These are phyloP conservation scores for Atalantia buxifolia DNA, from an alignment of 345 rosid genomes.

Conservation along the genomic window DNA sequence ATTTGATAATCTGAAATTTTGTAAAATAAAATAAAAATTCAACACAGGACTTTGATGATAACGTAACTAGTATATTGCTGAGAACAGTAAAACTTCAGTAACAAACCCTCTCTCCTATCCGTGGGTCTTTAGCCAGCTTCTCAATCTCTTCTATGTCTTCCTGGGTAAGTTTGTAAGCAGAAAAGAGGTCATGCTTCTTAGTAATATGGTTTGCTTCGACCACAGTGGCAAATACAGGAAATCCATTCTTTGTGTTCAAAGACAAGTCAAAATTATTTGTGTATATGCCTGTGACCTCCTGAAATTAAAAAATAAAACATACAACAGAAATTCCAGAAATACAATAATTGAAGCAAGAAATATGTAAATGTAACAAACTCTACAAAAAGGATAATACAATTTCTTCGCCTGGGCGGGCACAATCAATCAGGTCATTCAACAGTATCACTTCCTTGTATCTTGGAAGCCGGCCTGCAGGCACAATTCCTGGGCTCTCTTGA, in stretches of 20 bases:
- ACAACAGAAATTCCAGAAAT: conserved; percentile 2
- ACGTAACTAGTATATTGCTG: not conserved
- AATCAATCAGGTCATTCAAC: conserved; percentile 89
- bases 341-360: not conserved
- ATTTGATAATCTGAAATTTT: conserved; percentile 73
- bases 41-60: conserved; percentile 3
- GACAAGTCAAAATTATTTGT: conserved; percentile 94
- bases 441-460: conserved; percentile 97
- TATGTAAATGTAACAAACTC: not conserved
- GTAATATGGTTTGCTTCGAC: conserved; percentile 90
- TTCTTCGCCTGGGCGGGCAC: conserved; percentile 98
- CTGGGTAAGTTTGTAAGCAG: conserved; percentile 93
- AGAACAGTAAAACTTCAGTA: not conserved
- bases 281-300: conserved; percentile 95
- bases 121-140: conserved; percentile 82
- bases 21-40: conserved; percentile 6
- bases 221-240: conserved; percentile 96
- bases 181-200: conserved; percentile 95
- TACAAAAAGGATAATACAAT: conserved; percentile 48
- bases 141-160: conserved; percentile 94
- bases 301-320: conserved; percentile 21
- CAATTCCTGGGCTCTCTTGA: conserved; percentile 98
- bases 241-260: conserved; percentile 93
- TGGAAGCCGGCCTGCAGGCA: conserved; percentile 98
- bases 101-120: conserved; percentile 87